Evolutionary conservation across 2,329 filamentous ascomycete species (phyloP).

Genomic region (Amauroascus verrucosus): DNA sequence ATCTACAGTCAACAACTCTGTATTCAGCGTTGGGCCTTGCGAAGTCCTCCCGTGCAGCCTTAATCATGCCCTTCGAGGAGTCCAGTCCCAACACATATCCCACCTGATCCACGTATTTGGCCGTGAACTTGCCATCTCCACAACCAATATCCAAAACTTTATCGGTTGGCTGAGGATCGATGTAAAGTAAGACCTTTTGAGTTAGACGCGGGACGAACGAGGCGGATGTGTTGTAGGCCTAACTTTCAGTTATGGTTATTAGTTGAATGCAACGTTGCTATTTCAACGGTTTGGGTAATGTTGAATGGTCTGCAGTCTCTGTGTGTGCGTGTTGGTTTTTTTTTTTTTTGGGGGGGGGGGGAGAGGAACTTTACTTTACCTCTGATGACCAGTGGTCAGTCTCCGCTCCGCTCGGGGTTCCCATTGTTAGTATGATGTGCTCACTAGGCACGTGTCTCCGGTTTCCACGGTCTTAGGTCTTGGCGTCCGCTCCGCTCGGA

Average conservation of each 20-base stretch:
- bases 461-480: background rate
- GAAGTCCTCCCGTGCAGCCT: slow-evolving; percentile 40
- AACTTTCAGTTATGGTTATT: background rate
- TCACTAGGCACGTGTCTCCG: background rate
- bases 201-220: slow-evolving; percentile 55
- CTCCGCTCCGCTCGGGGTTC: background rate
- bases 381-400: slow-evolving; percentile 33
- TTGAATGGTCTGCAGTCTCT: too few species aligned
- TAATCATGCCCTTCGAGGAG: slow-evolving; percentile 50
- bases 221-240: slow-evolving; percentile 53
- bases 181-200: slow-evolving; percentile 48
- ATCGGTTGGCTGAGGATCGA: slow-evolving; percentile 50
- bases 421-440: background rate
- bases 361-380: too few species aligned
- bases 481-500: slow-evolving; percentile 8
- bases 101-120: slow-evolving; percentile 43
- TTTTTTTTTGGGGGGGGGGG: too few species aligned
- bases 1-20: slow-evolving; percentile 28
- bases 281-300: background rate
- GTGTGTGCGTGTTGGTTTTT: too few species aligned
- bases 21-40: slow-evolving; percentile 23
- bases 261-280: background rate
- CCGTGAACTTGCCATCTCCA: slow-evolving; percentile 52
- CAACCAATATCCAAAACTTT: slow-evolving; percentile 54
- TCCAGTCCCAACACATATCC: slow-evolving; percentile 49